These are phyloP conservation scores for Sarocladiaceae sp. DNA, from an alignment of 2,329 filamentous ascomycete species.

Conservation along the genomic window DNA sequence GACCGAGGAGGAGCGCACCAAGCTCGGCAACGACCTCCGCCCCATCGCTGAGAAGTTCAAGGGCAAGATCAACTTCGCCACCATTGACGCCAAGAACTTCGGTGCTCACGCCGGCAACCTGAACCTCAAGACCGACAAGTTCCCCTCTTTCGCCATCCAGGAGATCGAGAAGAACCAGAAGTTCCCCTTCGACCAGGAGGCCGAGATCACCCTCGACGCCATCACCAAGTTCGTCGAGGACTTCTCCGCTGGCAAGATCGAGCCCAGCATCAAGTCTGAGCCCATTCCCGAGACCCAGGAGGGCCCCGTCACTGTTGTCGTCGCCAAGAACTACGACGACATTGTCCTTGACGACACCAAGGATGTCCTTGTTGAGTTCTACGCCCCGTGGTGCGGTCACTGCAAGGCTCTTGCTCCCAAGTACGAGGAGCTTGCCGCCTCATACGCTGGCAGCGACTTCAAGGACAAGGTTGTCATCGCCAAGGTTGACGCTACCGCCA, in stretches of 20 bases:
- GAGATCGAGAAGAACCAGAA: conserved; percentile 94
- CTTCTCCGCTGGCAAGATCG: conserved; percentile 80
- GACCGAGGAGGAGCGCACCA: conserved; percentile 80
- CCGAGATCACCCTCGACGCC: conserved; percentile 66
- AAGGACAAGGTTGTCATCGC: conserved; percentile 85
- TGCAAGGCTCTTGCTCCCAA: conserved; percentile 97
- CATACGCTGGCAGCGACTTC: conserved; percentile 74
- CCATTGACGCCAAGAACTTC: conserved; percentile 91
- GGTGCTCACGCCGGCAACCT: conserved; percentile 95
- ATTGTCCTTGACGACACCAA: conserved; percentile 90
- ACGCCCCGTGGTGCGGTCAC: conserved; percentile 99
- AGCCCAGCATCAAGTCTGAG: conserved; percentile 98
- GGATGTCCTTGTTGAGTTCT: conserved; percentile 97
- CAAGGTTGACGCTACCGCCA: conserved; percentile 94
- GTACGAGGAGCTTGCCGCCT: conserved; percentile 84
- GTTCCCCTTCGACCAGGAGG: conserved; percentile 86
- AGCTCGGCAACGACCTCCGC: conserved; percentile 74
- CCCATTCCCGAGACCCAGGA: conserved; percentile 92
- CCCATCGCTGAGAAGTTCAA: conserved; percentile 86
- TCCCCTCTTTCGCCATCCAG: conserved; percentile 97
- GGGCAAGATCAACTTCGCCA: conserved; percentile 95
- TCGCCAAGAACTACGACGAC: conserved; percentile 90
- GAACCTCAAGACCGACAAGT: conserved; percentile 92
- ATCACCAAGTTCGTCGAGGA: conserved; percentile 83
- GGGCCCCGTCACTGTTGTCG: conserved; percentile 79